Base-by-base conservation (phyloP, 345 rosid species). In the Clausena lansium region DNA sequence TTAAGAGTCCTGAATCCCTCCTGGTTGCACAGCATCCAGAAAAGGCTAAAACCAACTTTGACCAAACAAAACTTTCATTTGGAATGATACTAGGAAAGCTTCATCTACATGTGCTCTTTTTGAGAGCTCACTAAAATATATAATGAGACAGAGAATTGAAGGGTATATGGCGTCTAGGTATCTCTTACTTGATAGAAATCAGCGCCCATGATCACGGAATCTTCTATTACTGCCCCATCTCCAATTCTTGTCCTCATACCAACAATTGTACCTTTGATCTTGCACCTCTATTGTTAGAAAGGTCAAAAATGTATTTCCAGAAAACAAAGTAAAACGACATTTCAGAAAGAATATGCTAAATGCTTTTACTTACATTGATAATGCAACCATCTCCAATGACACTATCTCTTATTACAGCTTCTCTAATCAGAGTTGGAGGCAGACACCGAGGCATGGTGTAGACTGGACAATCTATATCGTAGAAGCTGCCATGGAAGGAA, bases 351-450 rank as follows among this genome's bases (percentile, higher is more conserved):
- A 76, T 64, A 36, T 67, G 54, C 78, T 28, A 32, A 22, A 35
- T 20, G 45, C 69, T 35, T n/a, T 35, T n/a, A 45, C 89, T 84
- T 89, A 93, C 97, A 82, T 90, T 76, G 79, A 93, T 85, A 70
- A 88, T 84, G 88, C 98, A 93, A 24, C 97, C 98, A 76, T 91
- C 94, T 78, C 94, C 97, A 25, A 94, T 84, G 4, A 91, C 86
- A 78, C 92, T 86, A 36, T 93, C 84, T 50, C 82, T 81, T 73
- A 94, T 87, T 33, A 84, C 73, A 30, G 93, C 94, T 74, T 85
- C 93, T 50, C 76, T 79, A 65, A 90, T 71, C 27, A 80, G 64
- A 70, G 86, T 88, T n/a, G 97, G 95, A 77, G 97, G 98, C 76
- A 89, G 86, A 81, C 81, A 86, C 14, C 95, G 83, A 38, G 98